Conservation (phyloP, 2,329 filamentous ascomycete genomes). For the Epichloe coenophiala region DNA sequence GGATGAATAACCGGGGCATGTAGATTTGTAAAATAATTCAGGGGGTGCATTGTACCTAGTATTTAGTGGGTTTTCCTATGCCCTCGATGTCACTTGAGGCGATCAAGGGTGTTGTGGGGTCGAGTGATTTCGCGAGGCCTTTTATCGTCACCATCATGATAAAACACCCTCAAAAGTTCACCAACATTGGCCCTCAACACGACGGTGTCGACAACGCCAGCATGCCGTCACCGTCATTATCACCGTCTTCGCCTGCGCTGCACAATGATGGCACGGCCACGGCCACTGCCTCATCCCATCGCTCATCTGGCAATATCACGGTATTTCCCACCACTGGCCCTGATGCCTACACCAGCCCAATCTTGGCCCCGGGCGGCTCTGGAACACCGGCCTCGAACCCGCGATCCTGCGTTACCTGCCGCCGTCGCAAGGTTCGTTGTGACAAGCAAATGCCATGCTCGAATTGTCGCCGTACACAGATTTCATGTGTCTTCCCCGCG, state of each 20-base stretch:
- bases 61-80: too few species aligned
- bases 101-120: too few species aligned
- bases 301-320: constrained; percentile 21
- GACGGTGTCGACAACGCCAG: constrained; percentile 10
- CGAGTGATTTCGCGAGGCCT: too few species aligned
- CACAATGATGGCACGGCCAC: constrained; percentile 9
- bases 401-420: constrained; percentile 36
- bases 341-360: constrained; percentile 23
- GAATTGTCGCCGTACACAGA: constrained; percentile 58
- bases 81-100: too few species aligned
- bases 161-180: constrained; percentile 12
- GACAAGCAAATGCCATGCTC: constrained; percentile 66
- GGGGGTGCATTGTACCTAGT: too few species aligned
- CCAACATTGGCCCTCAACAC: constrained; percentile 6
- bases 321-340: constrained; percentile 27
- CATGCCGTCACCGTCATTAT: constrained; percentile 9
- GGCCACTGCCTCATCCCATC: constrained; percentile 7
- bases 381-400: constrained; percentile 27
- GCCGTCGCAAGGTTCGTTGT: constrained; percentile 57
- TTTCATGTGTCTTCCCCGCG: constrained; percentile 61
- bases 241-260: constrained; percentile 9
- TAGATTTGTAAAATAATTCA: too few species aligned
- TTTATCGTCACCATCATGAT: constrained; percentile 1
- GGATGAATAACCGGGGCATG: too few species aligned
- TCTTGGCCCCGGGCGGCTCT: constrained; percentile 19